Evolutionary conservation across 805 yeast species (phyloP), one percentile per base, ranked within the genome.

Genomic region (Wickerhamiella occidentalis): DNA sequence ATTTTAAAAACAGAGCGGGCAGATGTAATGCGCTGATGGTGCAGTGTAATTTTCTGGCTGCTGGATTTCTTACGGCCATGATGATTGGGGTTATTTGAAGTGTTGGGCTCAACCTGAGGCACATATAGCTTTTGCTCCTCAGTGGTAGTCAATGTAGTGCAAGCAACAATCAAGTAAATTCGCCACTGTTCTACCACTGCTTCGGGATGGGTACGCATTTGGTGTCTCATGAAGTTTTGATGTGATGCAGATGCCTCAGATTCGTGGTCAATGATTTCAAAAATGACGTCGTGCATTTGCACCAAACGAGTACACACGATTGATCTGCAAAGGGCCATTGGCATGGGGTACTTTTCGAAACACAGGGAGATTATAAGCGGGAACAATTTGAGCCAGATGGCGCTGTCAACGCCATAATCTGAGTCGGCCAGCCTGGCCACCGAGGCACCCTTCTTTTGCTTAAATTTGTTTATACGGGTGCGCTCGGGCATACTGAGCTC

Each of bases 361-460:
- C 92, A 78, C 1, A 78, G 70, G 29, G 75, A 78, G 38, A 92
- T 66, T 2, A 92, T 67, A 33, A 74, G 75, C 1, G 96, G 96
- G 58, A 84, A 87, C 1, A 82, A 75, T 53, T 94, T 75, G 58
- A 90, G 82, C 98, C 98, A 92, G n/a, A 92, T 68, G 0, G 97
- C 95, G 1, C 94, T 80, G 66, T 92, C 98, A 8, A 92, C 88
- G 1, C 97, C 96, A 59, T 88, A 84, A 51, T 83, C 94, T 1
- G 95, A 83, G 55, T 85, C 95, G 0, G 95, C 95, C 6, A 92
- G 68, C 45, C 79, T 74, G 0, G 83, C 69, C n/a, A 94, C 65
- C 1, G 85, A 73, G 22, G 82, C 84, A 52, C 76, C 79, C 55
- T 80, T 75, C 51, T 74, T 56, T 66, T 76, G 47, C 63, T 64